A percentile compares a stretch with the other conserved stretches of the same genome.
Conservation (phyloP, 352 stramenopile species). For the Lagenidium sp. region DNA sequence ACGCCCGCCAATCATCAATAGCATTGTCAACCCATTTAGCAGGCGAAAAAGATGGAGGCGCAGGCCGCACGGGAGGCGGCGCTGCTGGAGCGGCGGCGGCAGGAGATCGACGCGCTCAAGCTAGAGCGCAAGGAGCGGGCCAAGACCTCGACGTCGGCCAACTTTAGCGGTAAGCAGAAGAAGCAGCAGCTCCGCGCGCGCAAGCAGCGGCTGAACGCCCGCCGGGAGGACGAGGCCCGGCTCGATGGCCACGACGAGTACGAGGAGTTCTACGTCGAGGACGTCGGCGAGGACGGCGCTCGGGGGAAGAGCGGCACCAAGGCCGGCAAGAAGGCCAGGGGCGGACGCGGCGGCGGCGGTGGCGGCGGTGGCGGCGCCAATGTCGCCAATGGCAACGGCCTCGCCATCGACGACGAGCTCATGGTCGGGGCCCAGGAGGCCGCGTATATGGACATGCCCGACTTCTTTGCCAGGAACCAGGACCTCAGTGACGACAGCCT, state of each 20-base stretch:
- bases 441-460: conserved; percentile 30
- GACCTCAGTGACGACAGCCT: conserved; percentile 55
- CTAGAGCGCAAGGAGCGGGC: conserved; percentile 68
- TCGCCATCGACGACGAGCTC: conserved; percentile 20
- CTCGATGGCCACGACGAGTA: conserved; percentile 32
- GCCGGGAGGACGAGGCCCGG: conserved; percentile 46
- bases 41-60: conserved; percentile 45
- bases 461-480: conserved; percentile 64
- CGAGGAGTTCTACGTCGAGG: conserved; percentile 45
- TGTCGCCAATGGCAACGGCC: conserved; percentile 13
- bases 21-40: too few species aligned
- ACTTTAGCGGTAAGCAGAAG: conserved; percentile 84
- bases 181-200: conserved; percentile 74
- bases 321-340: not conserved
- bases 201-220: conserved; percentile 66
- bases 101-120: conserved; percentile 73
- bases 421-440: conserved; percentile 11
- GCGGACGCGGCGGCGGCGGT: too few species aligned
- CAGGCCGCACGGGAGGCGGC: conserved; percentile 45
- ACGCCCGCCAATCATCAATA: too few species aligned
- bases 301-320: conserved; percentile 6
- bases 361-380: conserved; percentile 11
- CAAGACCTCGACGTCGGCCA: conserved; percentile 39
- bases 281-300: conserved; percentile 13
- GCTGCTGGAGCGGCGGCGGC: conserved; percentile 55